Base-by-base conservation (phyloP, 257 asterid genomes). In the Ligustrum vulgare region DNA sequence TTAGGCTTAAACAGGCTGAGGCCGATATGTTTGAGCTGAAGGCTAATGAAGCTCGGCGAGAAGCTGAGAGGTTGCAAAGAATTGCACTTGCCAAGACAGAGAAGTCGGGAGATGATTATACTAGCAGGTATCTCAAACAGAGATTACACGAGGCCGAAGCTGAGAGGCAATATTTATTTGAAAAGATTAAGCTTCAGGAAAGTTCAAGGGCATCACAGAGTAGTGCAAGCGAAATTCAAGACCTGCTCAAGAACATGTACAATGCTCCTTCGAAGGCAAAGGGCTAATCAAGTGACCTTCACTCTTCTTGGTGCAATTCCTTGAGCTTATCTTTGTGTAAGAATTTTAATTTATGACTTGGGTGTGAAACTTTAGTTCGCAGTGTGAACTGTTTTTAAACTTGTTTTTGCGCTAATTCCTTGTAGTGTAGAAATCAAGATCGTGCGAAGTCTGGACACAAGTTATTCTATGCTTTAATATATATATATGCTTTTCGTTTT, bases 121-220 rank as follows among this genome's bases (percentile, higher is more conserved):
- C 97, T 2, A 92, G 96, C 82, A 84, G 95, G 84, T 94, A 94
- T 77, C 91, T 94, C 45, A 91, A 94, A 79, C 99, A 92, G 79
- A 87, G 97, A 36, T 75, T 94, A 82, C 93, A 87, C 5, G 99
- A 94, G 82, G 99, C 99, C 1, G 99, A 94, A 80, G 96, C 96
- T 16, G 99, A 94, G 93, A 94, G 88, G 78, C 97, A 92, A 80
- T 91, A 87, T 77, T 51, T 94, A 66, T 86, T 92, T 10, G 96
- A 94, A 84, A 94, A 91, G 79, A 85, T 94, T 25, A 92, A 92
- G 91, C 96, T 94, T 73, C 93, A 94, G 75, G 97, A 89, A 76
- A 89, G 95, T 75, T 87, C 96, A 0, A 86, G 97, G 75, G 82
- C 86, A 0, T 80, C 90, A 1, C 92, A 87, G 87, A 87, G 96